Evolutionary conservation across 495 filamentous ascomycete genomes (phyloP).

Genomic region (Trichoderma gamsii): DNA sequence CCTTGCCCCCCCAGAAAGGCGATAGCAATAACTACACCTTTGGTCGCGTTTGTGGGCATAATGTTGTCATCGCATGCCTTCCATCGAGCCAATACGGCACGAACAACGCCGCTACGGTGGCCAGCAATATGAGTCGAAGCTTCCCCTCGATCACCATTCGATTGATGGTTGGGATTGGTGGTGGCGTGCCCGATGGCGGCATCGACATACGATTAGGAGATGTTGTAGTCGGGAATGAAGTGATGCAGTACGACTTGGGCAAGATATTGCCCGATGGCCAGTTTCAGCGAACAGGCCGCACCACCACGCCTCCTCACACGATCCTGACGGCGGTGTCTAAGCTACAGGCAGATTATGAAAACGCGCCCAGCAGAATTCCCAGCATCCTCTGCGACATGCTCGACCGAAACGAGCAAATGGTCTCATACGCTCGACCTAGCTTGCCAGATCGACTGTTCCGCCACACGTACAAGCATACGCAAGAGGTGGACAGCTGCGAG

Average conservation of each 20-base stretch:
- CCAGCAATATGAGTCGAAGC: conserved; percentile 27
- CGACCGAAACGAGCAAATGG: conserved; percentile 5
- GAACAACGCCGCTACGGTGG: conserved; percentile 27
- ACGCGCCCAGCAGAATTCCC: conserved; percentile 18
- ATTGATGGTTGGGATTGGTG: conserved; percentile 41
- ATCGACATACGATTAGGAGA: conserved; percentile 37
- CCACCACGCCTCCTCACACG: conserved; percentile 9
- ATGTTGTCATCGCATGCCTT: conserved; percentile 41
- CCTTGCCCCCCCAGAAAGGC: conserved; percentile 10
- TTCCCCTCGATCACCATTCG: conserved; percentile 33
- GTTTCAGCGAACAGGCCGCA: conserved; percentile 36
- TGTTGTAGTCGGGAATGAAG: conserved; percentile 39
- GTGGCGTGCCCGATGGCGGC: conserved; percentile 30
- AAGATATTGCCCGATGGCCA: conserved; percentile 26
- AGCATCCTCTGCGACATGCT: conserved; percentile 24
- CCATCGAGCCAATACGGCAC: conserved; percentile 26
- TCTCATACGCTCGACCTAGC: conserved; percentile 21
- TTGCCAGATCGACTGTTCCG: conserved; percentile 29
- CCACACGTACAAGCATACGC: conserved; percentile 27
- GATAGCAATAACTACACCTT: conserved; percentile 32
- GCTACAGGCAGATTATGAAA: conserved; percentile 26
- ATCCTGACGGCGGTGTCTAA: conserved; percentile 27
- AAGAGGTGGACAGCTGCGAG: conserved; percentile 19
- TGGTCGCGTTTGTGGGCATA: conserved; percentile 27
- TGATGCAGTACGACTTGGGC: conserved; percentile 39